phyloP scores from a whole-genome alignment of 192 early-diverging fungal species.

The Pecoramyces ruminantium region DNA sequence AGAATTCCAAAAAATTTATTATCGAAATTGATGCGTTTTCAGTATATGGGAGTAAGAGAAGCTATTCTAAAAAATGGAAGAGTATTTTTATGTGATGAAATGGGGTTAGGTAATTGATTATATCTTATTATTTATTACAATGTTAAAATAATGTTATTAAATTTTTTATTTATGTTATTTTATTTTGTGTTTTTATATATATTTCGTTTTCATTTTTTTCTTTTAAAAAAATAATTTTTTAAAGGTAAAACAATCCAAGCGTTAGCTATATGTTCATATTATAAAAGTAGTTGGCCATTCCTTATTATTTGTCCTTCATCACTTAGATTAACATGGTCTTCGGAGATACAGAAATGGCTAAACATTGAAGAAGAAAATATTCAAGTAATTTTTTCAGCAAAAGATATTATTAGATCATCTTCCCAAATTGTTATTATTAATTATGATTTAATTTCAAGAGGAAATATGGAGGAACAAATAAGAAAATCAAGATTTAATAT shows the following conservation, averaged over 20 bases:
- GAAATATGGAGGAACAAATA: conserved; percentile 2
- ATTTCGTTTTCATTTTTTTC: background rate
- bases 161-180: too few relatives aligned
- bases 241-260: conserved; percentile 26
- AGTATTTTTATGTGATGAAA: background rate
- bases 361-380: conserved; percentile 10
- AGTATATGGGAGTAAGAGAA: background rate
- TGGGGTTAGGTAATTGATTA: background rate
- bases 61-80: background rate
- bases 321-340: conserved; percentile 14
- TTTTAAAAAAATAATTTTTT: background rate
- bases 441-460: conserved; percentile 15
- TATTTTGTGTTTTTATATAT: too few relatives aligned
- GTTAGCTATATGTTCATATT: conserved; percentile 12
- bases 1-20: background rate
- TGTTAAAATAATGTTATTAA: too few relatives aligned
- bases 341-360: conserved; percentile 25
- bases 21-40: background rate
- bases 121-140: background rate
- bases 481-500: conserved; percentile 5
- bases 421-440: conserved; percentile 12
- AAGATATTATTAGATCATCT: background rate
- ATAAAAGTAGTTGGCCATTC: conserved; percentile 18
- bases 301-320: conserved; percentile 24
- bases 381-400: conserved; percentile 10